These are phyloP conservation scores for Populus trichocarpa DNA, from an alignment of 441 rosid species.

Conservation along the genomic window DNA sequence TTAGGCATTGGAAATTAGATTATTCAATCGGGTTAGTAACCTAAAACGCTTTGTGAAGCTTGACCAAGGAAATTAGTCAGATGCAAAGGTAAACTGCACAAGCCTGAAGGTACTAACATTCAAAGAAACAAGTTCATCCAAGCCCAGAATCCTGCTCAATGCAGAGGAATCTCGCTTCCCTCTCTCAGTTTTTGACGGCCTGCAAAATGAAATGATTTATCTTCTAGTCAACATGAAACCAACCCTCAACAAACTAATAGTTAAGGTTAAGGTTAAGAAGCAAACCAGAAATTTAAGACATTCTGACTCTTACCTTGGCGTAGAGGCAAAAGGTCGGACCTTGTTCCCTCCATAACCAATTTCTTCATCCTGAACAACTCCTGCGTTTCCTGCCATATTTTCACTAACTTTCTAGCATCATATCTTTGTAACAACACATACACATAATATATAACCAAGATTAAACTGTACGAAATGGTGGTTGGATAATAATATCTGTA, in stretches of 20 bases:
- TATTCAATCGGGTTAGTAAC: no score
- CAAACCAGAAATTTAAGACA: not conserved
- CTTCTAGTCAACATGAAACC: no score
- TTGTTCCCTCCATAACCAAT: constrained; percentile 29
- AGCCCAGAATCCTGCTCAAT: constrained; percentile 23
- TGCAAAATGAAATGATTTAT: constrained; percentile 16
- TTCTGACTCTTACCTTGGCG: constrained; percentile 32
- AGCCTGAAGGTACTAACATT: constrained; percentile 18
- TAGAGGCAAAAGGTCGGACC: constrained; percentile 36
- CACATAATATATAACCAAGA: not conserved
- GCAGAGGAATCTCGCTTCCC: constrained; percentile 16
- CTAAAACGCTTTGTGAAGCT: not conserved
- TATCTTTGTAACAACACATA: not conserved
- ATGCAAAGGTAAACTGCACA: not conserved
- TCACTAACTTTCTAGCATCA: not conserved
- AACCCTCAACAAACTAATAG: not conserved
- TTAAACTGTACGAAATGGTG: not conserved
- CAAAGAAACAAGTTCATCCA: constrained; percentile 34
- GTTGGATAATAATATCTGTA: not conserved
- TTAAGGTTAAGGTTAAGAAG: no score
- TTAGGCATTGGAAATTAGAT: no score
- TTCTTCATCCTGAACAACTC: constrained; percentile 33
- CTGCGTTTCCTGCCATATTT: constrained; percentile 33
- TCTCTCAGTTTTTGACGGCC: constrained; percentile 10
- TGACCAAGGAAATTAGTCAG: not conserved